phyloP scores from a whole-genome alignment of 1,284 basidiomycete species.

The Trichosporon sp. region DNA sequence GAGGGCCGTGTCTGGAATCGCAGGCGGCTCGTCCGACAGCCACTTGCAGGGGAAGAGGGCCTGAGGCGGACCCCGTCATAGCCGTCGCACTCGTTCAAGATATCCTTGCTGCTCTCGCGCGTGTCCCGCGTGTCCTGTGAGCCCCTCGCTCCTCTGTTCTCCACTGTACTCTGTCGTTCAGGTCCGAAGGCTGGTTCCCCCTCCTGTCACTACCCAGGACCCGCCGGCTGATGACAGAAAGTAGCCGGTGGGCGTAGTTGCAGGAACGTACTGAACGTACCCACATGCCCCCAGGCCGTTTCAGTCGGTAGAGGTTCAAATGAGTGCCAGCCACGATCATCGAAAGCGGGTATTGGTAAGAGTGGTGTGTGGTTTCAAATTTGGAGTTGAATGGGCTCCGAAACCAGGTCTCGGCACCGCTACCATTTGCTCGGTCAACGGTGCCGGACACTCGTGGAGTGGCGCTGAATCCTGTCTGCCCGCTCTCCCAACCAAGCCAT shows the following conservation, averaged over 20 bases:
- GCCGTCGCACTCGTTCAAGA: background rate
- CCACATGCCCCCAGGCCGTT: too few relatives aligned
- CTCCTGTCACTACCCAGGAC: background rate
- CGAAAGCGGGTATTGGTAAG: background rate
- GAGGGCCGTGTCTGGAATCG: background rate
- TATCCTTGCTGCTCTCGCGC: background rate
- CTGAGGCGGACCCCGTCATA: background rate
- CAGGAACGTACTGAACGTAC: too few relatives aligned
- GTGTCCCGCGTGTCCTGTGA: background rate
- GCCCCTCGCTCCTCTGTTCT: background rate
- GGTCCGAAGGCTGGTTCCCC: background rate
- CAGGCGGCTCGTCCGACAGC: background rate
- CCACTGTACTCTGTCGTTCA: background rate
- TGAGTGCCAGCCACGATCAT: background rate
- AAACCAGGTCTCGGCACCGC: background rate
- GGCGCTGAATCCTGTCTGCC: background rate
- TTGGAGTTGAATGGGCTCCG: background rate
- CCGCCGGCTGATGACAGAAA: background rate
- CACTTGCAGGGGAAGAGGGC: background rate
- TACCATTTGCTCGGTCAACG: background rate
- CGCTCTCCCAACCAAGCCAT: too few relatives aligned
- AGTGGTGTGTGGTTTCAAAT: background rate
- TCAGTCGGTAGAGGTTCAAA: background rate
- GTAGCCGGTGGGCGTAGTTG: background rate
- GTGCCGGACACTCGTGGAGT: too few relatives aligned